These are phyloP conservation scores for Rhodosporidiobolus sp. DNA, from an alignment of 768 basidiomycete species.

Conservation along the genomic window DNA sequence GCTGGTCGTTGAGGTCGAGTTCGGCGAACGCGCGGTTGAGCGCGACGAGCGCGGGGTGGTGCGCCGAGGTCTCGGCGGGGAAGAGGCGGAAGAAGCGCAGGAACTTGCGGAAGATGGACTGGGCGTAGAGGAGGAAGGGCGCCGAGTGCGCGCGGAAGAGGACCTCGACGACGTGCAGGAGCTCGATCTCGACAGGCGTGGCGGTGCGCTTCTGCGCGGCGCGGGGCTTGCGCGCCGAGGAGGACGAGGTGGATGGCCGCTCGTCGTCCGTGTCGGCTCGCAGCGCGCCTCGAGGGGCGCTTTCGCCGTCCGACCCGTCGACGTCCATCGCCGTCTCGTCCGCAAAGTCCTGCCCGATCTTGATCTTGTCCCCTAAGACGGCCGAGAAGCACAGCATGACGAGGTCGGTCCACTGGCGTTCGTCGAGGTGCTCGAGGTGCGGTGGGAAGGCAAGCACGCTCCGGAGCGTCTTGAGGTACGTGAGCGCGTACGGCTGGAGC, in stretches of 20 bases:
- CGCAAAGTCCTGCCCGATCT: conserved; percentile 36
- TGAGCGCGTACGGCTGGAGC: conserved; percentile 65
- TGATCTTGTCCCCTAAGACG: conserved; percentile 60
- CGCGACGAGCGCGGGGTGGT: conserved; percentile 68
- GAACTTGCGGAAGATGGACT: conserved; percentile 61
- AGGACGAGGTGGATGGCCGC: not conserved
- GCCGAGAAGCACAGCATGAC: conserved; percentile 73
- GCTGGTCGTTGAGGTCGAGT: conserved; percentile 70
- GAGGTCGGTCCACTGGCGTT: conserved; percentile 64
- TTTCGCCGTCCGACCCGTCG: conserved; percentile 42
- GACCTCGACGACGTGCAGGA: conserved; percentile 62
- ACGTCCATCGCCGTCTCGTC: conserved; percentile 45
- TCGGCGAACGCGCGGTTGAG: conserved; percentile 61
- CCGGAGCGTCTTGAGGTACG: conserved; percentile 76
- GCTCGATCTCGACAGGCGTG: conserved; percentile 59
- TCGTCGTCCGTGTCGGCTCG: conserved; percentile 12
- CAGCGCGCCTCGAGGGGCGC: not conserved
- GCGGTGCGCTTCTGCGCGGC: conserved; percentile 14
- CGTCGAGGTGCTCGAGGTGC: conserved; percentile 73
- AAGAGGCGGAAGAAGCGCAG: conserved; percentile 64
- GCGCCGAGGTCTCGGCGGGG: conserved; percentile 70
- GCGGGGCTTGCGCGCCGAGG: not conserved
- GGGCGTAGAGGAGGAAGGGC: conserved; percentile 57
- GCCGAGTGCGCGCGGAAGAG: conserved; percentile 61
- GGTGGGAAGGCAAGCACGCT: conserved; percentile 63